Conservation (phyloP, 352 stramenopile genomes). For the Lagenidium sp. region DNA sequence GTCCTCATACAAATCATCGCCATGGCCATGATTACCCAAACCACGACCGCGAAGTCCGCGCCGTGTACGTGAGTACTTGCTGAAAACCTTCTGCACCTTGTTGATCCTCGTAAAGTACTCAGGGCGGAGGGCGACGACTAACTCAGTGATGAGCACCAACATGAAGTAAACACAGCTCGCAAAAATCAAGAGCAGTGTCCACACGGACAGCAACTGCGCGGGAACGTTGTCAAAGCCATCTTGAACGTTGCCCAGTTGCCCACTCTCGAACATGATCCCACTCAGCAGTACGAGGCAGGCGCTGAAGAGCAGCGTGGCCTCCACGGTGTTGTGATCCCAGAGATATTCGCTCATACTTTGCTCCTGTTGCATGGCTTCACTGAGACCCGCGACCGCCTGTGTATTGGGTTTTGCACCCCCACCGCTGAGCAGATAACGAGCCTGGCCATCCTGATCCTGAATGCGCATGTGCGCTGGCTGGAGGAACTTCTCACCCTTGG, state of each 20-base stretch:
- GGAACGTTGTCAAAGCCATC: constrained; percentile 34
- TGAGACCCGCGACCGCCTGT: neutral
- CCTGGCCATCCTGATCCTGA: constrained; percentile 24
- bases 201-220: constrained; percentile 34
- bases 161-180: constrained; percentile 49
- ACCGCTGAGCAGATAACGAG: constrained; percentile 13
- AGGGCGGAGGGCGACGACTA: constrained; percentile 48
- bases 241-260: constrained; percentile 28
- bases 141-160: constrained; percentile 50
- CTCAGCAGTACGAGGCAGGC: constrained; percentile 54
- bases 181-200: constrained; percentile 47
- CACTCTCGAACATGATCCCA: constrained; percentile 61
- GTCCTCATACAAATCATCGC: constrained; percentile 14
- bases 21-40: no score
- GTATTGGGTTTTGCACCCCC: neutral
- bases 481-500: constrained; percentile 34
- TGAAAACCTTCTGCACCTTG: constrained; percentile 53
- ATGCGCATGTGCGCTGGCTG: constrained; percentile 46
- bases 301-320: constrained; percentile 61
- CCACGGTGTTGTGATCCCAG: constrained; percentile 77
- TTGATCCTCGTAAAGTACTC: constrained; percentile 57
- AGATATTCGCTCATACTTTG: constrained; percentile 47
- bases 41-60: no score
- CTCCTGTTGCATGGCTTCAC: constrained; percentile 17
- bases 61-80: constrained; percentile 15